A percentile compares a stretch with the other conserved stretches of the same genome.
Evolutionary conservation across 1,139 yeast genomes (phyloP).

Genomic region (Ogataea hybrid): DNA sequence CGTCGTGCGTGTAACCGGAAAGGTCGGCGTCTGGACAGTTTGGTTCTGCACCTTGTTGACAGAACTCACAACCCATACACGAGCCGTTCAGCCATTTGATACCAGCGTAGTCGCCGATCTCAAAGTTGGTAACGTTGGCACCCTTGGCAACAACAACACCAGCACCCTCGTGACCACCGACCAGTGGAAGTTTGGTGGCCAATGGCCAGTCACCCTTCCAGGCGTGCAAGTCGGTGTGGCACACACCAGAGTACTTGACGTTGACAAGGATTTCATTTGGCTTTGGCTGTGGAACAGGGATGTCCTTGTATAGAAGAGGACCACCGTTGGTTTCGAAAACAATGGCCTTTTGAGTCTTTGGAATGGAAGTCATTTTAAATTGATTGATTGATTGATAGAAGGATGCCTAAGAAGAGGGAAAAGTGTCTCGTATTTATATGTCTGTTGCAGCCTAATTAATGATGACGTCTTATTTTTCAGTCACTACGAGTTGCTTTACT

Average conservation of each 20-base stretch:
- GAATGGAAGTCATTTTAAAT: slow-evolving; percentile 28
- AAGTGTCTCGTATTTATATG: slow-evolving; percentile 4
- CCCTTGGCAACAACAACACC: slow-evolving; percentile 76
- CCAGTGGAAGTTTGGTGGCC: slow-evolving; percentile 62
- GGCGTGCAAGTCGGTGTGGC: slow-evolving; percentile 78
- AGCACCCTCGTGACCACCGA: slow-evolving; percentile 86
- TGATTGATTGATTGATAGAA: not conserved
- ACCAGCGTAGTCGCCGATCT: slow-evolving; percentile 72
- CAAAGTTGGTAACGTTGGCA: slow-evolving; percentile 60
- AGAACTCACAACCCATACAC: slow-evolving; percentile 67
- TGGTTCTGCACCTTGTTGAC: slow-evolving; percentile 63
- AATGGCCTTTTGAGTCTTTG: slow-evolving; percentile 46
- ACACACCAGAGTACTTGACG: slow-evolving; percentile 74
- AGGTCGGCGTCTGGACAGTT: slow-evolving; percentile 67
- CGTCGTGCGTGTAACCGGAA: slow-evolving; percentile 78
- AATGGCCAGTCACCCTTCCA: slow-evolving; percentile 84
- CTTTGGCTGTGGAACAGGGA: slow-evolving; percentile 68
- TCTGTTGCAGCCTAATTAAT: slow-evolving; percentile 1
- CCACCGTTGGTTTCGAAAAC: slow-evolving; percentile 47
- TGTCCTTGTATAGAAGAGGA: slow-evolving; percentile 53
- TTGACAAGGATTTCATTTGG: slow-evolving; percentile 64
- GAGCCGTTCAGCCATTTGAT: slow-evolving; percentile 76
- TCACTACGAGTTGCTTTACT: slow-evolving; percentile 7
- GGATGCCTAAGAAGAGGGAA: not conserved
- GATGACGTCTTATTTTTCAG: slow-evolving; percentile 3